These are phyloP conservation scores for Kodamaea restingae DNA, from an alignment of 805 yeast species.

Conservation along the genomic window DNA sequence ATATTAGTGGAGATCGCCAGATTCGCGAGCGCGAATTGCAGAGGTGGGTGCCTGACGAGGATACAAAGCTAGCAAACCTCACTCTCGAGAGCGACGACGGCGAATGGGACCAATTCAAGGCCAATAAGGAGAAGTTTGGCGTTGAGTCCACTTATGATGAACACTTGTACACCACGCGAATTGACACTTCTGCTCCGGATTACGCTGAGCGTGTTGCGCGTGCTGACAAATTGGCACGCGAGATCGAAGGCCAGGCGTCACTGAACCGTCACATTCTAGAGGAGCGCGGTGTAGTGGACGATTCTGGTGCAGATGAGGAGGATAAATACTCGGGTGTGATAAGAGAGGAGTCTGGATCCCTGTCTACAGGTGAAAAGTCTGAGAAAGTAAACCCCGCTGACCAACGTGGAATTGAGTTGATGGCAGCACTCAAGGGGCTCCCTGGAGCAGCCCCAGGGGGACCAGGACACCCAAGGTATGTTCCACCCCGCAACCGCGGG, in stretches of 20 bases:
- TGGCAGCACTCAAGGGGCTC: conserved; percentile 43
- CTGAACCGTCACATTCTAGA: conserved; percentile 84
- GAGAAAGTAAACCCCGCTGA: not conserved
- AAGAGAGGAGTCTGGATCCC: conserved; percentile 42
- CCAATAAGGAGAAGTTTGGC: conserved; percentile 86
- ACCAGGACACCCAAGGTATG: conserved; percentile 32
- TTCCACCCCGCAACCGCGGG: conserved; percentile 55
- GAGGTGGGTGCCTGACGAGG: conserved; percentile 74
- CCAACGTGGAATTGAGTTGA: conserved; percentile 37
- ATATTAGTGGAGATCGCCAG: conserved; percentile 54
- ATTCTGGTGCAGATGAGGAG: conserved; percentile 89
- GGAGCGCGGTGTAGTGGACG: conserved; percentile 85
- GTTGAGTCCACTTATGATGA: conserved; percentile 82
- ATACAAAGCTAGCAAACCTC: conserved; percentile 33
- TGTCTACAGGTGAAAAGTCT: not conserved
- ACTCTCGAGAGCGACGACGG: conserved; percentile 37
- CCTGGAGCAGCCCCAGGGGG: conserved; percentile 15
- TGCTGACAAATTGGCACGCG: conserved; percentile 79
- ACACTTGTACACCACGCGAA: conserved; percentile 76
- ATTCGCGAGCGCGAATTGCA: conserved; percentile 69
- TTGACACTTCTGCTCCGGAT: conserved; percentile 68
- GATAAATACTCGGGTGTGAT: conserved; percentile 93
- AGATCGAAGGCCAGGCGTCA: conserved; percentile 68
- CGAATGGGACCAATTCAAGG: conserved; percentile 91
- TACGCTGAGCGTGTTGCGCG: conserved; percentile 57